Evolutionary conservation across 2,329 filamentous ascomycete species (phyloP), one percentile per base, ranked within the genome.

Genomic region (Botryotinia globosa): DNA sequence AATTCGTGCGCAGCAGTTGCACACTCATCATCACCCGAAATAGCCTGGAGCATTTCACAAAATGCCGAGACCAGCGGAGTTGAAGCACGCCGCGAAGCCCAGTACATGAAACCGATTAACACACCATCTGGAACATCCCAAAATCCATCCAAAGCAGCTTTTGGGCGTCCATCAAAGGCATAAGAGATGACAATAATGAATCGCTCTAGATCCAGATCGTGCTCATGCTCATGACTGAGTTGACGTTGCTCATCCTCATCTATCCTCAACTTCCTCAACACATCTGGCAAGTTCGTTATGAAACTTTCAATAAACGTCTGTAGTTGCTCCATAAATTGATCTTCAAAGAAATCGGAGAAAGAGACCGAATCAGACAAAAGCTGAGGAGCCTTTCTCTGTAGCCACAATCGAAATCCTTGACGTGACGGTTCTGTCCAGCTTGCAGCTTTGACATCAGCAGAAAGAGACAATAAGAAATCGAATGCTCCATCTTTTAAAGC

Each of bases 21-120:
- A 77, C 93, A 96, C 70, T 92, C 89, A 71, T 93, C 89, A 69
- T 94, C 94, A 69, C 91, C 90, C 0, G 96, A 93, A 65, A 99
- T 91, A 1, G 94, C 92, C 79, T 94, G 92, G 25, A 99, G 85
- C 90, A 99, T 95, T 80, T 98, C 95, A 81, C 96, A 99, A 78
- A 98, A 99, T 20, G 95, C 94, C 74, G 94, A 96, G 73, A 97
- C 94, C 37, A 97, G 87, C n/a, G 96, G 96, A 0, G 97, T 98
- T 0, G 97, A 97, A 74, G 97, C 94, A 78, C 96, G 88, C 77
- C 94, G 91, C 5, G 96, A 97, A n/a, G 94, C 93, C 96, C 96
- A 99, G 76, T 97, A 93, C 80, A 99, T 87, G 80, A 99, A 99
- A 0, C 96, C 96, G 75, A 94, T 93, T 45, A 99, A 85, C 77